phyloP scores from a whole-genome alignment of 2,329 filamentous ascomycete genomes.

The Graphilbum ipis-grandicollis region DNA sequence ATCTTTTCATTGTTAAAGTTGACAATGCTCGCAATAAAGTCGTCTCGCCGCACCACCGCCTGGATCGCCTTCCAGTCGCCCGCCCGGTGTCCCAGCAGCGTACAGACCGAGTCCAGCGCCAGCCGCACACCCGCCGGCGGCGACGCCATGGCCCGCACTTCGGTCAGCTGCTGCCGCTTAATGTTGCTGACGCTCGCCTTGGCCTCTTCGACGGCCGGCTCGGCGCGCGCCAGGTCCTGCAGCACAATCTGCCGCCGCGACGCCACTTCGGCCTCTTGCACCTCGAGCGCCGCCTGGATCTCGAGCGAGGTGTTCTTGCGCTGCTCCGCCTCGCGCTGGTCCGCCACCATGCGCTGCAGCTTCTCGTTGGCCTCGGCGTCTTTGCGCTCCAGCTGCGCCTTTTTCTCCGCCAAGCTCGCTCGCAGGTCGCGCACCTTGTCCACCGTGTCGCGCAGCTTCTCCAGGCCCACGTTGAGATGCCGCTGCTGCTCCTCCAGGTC shows the following conservation, averaged over 20 bases:
- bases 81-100: constrained; percentile 70
- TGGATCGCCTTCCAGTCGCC: constrained; percentile 89
- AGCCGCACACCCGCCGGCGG: constrained; percentile 82
- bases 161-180: constrained; percentile 89
- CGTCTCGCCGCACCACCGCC: constrained; percentile 73
- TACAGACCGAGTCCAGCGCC: constrained; percentile 91
- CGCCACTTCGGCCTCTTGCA: constrained; percentile 78
- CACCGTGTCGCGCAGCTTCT: constrained; percentile 91
- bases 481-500: constrained; percentile 97
- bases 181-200: constrained; percentile 97
- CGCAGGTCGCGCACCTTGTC: constrained; percentile 92
- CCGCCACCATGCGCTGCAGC: constrained; percentile 88
- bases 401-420: constrained; percentile 83
- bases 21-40: constrained; percentile 96
- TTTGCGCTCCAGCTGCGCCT: constrained; percentile 81
- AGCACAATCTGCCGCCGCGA: constrained; percentile 69
- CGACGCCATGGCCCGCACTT: constrained; percentile 93
- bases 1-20: constrained; percentile 90
- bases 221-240: constrained; percentile 73
- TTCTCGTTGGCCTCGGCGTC: constrained; percentile 95
- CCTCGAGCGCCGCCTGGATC: constrained; percentile 72
- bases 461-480: constrained; percentile 92
- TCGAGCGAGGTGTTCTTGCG: constrained; percentile 76
- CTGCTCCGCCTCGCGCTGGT: constrained; percentile 87
- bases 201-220: constrained; percentile 83